A percentile compares a stretch with the other conserved stretches of the same genome.
phyloP scores from a whole-genome alignment of 352 stramenopile species.

The Pythium scleroteichum region DNA sequence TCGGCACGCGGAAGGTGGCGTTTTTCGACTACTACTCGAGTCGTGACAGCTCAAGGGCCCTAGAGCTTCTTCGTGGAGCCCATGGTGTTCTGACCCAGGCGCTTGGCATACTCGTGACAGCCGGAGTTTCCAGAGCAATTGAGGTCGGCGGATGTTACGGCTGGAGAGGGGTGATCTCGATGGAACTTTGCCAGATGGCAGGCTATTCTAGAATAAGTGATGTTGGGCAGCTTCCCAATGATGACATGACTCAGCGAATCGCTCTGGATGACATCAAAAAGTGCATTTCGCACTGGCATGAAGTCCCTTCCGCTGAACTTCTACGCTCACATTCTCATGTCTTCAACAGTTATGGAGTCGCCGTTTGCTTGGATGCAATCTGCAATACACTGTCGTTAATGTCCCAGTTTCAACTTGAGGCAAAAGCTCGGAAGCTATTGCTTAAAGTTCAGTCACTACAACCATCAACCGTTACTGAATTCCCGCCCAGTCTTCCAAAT shows the following conservation, averaged over 20 bases:
- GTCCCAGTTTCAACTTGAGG: constrained; percentile 49
- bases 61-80: constrained; percentile 1
- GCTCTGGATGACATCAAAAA: constrained; percentile 49
- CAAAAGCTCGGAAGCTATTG: constrained; percentile 16
- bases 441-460: neutral
- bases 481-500: constrained; percentile 21
- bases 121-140: neutral
- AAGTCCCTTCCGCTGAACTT: neutral
- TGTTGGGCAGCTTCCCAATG: neutral
- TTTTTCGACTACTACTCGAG: constrained; percentile 20
- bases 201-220: neutral
- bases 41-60: neutral
- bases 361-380: constrained; percentile 47
- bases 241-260: constrained; percentile 29
- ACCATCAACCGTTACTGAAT: neutral
- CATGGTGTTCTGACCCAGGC: constrained; percentile 29
- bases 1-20: constrained; percentile 13
- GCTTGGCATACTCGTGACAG: constrained; percentile 24
- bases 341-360: constrained; percentile 35
- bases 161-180: constrained; percentile 57
- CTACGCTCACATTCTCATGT: constrained; percentile 19
- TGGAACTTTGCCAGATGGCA: constrained; percentile 46
- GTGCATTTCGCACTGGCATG: constrained; percentile 41
- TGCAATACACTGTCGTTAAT: constrained; percentile 58
- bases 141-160: constrained; percentile 55